Base-by-base conservation (phyloP, 2,329 filamentous ascomycete genomes). In the Fusarium concolor region DNA sequence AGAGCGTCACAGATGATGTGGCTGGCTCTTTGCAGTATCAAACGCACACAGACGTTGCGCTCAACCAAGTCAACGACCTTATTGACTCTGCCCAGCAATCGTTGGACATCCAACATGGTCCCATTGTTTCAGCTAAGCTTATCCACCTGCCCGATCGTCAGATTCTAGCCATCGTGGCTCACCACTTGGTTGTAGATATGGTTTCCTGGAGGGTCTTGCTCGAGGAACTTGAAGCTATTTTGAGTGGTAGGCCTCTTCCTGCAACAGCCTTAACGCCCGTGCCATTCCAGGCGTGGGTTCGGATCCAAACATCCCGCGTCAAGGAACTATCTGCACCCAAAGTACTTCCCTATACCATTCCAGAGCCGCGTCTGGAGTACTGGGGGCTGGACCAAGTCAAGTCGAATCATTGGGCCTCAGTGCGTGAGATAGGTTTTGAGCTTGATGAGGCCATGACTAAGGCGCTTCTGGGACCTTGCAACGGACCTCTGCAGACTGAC, bases 401-500 rank as follows among this genome's bases (percentile, higher is more conserved):
- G 31, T 29, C 24, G 3, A 39, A 51, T 9, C 3, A 4, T 12
- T 51, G 47, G 47, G 47, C 7, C 22, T 37, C 15, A 4, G 6
- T 24, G 2, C 31, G 26, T 5, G 33, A 54, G 24, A 24, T 15
- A 15, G 15, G 4, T 6, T 46, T 59, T 17, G 43, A 31, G 18
- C 42, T 59, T 2, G 17, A 59, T 15, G 33, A 59, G 12, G 33
- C 20, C 26, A 54, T 33, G 28, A 54, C 49, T 0, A 41, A 38
- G 12, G 15, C 29, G 6, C 28, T 59, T 35, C 42, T 59, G 8
- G 49, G 49, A 12, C 35, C 56, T n/a, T 41, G 44, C 28, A 55
- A 61, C 24, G 63, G 66, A 3, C 55, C 74, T 4, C 67, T 81
- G 26, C 56, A 65, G 12, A 80, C 79, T 2, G 74, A 77, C n/a